phyloP scores from a whole-genome alignment of 2,329 filamentous ascomycete genomes.

The Sarocladium brachiariae region DNA sequence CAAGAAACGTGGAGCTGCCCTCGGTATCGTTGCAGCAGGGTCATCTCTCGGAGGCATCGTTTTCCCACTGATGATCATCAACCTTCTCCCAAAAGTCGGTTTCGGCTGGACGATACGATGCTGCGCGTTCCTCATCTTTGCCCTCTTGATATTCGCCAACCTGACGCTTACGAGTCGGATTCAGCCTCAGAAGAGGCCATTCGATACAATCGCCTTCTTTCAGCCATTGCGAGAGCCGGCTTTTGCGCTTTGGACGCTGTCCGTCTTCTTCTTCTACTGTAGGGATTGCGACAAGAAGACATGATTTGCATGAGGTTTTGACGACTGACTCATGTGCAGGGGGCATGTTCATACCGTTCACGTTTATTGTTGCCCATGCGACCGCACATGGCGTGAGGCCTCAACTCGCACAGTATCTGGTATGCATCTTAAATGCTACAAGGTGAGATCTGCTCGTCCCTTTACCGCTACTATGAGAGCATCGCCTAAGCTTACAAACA shows the following conservation, averaged over 20 bases:
- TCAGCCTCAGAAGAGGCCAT: no score
- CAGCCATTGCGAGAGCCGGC: conserved; percentile 22
- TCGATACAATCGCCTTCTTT: no score
- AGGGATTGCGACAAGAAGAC: no score
- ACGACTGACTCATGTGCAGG: no score
- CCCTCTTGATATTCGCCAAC: conserved; percentile 16
- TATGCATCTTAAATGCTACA: conserved; percentile 33
- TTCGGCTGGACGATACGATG: conserved; percentile 46
- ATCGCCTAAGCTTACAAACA: no score
- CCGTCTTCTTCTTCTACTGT: conserved; percentile 29
- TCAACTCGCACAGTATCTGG: conserved; percentile 25
- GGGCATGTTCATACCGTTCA: no score
- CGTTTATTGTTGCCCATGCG: conserved; percentile 24
- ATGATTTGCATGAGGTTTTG: no score
- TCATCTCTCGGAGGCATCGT: conserved; percentile 46
- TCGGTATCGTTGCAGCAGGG: conserved; percentile 51
- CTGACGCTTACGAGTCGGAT: conserved; percentile 17
- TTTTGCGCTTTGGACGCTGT: conserved; percentile 22
- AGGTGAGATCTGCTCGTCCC: no score
- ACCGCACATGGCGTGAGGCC: conserved; percentile 20
- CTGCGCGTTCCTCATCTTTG: conserved; percentile 40
- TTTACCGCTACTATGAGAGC: no score
- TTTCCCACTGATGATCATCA: conserved; percentile 27
- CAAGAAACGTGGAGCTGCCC: conserved; percentile 44
- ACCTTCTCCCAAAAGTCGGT: conserved; percentile 17